These are phyloP conservation scores for Fusarium sp. DNA, from an alignment of 2,329 filamentous ascomycete species.

Conservation along the genomic window DNA sequence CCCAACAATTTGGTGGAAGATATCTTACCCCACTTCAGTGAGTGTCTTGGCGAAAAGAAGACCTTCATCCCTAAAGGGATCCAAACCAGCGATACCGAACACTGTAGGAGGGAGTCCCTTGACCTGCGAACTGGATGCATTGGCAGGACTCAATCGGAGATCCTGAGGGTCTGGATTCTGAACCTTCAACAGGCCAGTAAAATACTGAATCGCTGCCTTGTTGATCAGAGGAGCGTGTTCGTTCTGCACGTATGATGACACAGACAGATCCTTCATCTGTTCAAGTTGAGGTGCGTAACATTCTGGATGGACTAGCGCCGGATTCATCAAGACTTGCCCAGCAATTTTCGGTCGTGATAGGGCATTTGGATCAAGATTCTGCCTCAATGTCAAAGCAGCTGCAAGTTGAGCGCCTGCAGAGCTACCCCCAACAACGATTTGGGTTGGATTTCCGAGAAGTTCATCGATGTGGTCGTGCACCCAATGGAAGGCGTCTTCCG, in stretches of 20 bases:
- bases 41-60: slow-evolving; percentile 63
- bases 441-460: slow-evolving; percentile 10
- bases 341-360: slow-evolving; percentile 54
- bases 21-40: slow-evolving; percentile 59
- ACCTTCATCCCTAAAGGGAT: slow-evolving; percentile 65
- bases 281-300: slow-evolving; percentile 51
- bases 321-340: slow-evolving; percentile 68
- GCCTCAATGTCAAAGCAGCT: slow-evolving; percentile 58
- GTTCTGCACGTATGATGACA: slow-evolving; percentile 63
- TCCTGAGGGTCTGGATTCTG: slow-evolving; percentile 48
- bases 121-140: slow-evolving; percentile 53
- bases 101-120: slow-evolving; percentile 61
- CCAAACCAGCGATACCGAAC: slow-evolving; percentile 62
- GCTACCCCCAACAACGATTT: slow-evolving; percentile 64
- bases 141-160: slow-evolving; percentile 56
- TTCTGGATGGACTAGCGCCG: slow-evolving; percentile 55
- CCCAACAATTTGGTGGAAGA: neutral
- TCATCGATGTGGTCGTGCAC: slow-evolving; percentile 55
- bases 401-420: slow-evolving; percentile 64
- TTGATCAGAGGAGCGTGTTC: slow-evolving; percentile 61
- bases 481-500: slow-evolving; percentile 70
- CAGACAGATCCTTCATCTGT: slow-evolving; percentile 55
- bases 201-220: slow-evolving; percentile 38
- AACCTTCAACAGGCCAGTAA: slow-evolving; percentile 50
- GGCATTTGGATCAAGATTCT: slow-evolving; percentile 51